phyloP scores from a whole-genome alignment of 805 yeast species.

The Wickerhamomyces canadensis region DNA sequence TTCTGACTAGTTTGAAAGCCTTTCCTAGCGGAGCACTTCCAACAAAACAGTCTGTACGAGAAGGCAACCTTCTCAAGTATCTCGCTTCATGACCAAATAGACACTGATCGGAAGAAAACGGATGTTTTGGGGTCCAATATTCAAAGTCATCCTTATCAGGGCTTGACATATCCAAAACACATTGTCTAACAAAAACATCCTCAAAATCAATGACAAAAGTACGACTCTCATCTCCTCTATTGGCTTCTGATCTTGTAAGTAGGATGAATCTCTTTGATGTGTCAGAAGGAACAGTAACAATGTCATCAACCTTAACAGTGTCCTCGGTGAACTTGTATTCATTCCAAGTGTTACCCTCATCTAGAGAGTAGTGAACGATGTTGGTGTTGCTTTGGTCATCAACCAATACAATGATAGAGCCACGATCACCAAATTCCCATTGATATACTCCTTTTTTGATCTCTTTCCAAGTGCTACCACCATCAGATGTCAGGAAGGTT shows the following conservation, averaged over 20 bases:
- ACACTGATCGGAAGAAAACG: conserved; percentile 44
- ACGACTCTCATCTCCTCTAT: conserved; percentile 39
- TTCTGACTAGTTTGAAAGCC: conserved; percentile 50
- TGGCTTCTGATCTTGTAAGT: conserved; percentile 42
- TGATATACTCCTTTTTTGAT: conserved; percentile 64
- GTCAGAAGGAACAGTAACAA: conserved; percentile 88
- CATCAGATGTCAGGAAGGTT: conserved; percentile 79
- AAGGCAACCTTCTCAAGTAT: conserved; percentile 50
- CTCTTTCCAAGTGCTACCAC: conserved; percentile 85
- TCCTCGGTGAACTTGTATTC: conserved; percentile 57
- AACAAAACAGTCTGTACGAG: conserved; percentile 61
- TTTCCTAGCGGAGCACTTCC: conserved; percentile 46
- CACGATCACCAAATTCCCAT: conserved; percentile 98
- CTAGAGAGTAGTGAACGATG: conserved; percentile 57
- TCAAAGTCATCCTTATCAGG: conserved; percentile 53
- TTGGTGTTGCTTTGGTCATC: conserved; percentile 53
- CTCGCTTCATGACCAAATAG: conserved; percentile 68
- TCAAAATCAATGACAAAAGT: conserved; percentile 54
- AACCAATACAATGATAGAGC: conserved; percentile 75
- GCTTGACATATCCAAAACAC: conserved; percentile 41
- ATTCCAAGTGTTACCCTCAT: conserved; percentile 76
- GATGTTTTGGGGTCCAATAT: conserved; percentile 57
- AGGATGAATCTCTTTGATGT: conserved; percentile 73
- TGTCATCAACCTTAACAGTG: conserved; percentile 54
- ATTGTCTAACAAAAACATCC: conserved; percentile 44